Conservation (phyloP, 2,329 filamentous ascomycete species). For the Fusarium sororula region DNA sequence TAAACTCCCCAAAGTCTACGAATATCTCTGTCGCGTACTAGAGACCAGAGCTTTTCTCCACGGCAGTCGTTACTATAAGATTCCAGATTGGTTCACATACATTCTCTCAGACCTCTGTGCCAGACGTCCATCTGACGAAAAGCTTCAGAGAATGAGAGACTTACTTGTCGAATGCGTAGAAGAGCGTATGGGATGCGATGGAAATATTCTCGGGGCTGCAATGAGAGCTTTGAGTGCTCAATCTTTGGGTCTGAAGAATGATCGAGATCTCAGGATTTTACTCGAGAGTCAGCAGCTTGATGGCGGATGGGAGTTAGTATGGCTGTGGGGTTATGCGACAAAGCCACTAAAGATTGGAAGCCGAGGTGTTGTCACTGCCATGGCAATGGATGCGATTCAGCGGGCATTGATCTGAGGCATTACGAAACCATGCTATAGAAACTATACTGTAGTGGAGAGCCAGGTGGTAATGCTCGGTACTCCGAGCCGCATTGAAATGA, state of each 20-base stretch:
- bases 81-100: no score
- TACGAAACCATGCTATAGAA: rapidly evolving
- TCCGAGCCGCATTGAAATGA: neutral
- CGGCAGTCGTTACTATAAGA: no score
- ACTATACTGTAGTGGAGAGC: rapidly evolving
- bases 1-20: no score
- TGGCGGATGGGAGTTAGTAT: neutral
- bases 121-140: no score
- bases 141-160: no score
- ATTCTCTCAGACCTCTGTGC: no score
- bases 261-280: neutral
- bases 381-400: conserved; percentile 10
- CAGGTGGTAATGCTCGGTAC: rapidly evolving
- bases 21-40: no score
- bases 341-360: neutral
- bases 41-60: no score
- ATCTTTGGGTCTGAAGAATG: neutral
- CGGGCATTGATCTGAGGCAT: neutral
- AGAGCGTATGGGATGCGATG: neutral
- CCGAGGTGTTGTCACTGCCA: conserved; percentile 1
- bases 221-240: neutral
- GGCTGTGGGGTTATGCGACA: neutral
- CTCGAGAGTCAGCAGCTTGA: neutral
- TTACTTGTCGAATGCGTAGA: neutral
- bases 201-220: neutral